Conservation (phyloP, 495 filamentous ascomycete species). For the Podospora conica region DNA sequence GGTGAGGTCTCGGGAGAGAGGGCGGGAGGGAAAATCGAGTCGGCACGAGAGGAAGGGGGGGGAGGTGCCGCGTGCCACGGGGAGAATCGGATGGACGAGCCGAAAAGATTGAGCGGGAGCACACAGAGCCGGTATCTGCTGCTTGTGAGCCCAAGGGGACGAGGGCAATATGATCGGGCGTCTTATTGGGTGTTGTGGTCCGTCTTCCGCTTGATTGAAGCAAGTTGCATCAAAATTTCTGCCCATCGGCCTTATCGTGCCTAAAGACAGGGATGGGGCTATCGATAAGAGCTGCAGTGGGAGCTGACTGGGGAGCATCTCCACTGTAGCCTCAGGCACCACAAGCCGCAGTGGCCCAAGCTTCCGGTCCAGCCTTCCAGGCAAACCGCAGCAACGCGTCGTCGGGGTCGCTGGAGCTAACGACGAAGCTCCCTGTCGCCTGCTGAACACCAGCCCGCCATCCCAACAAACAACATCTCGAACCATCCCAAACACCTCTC, state of each 20-base stretch:
- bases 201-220: constrained; percentile 16
- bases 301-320: background rate
- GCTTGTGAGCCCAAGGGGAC: constrained; percentile 17
- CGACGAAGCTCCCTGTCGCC: constrained; percentile 30
- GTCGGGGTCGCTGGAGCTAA: constrained; percentile 24
- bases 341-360: background rate
- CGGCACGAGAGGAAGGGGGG: constrained; percentile 13
- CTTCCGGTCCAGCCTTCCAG: constrained; percentile 27
- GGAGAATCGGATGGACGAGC: constrained; percentile 6
- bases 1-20: constrained; percentile 10
- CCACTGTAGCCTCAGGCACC: constrained; percentile 17
- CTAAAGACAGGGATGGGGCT: constrained; percentile 14
- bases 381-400: constrained; percentile 39
- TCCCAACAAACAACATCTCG: background rate
- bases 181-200: constrained; percentile 26
- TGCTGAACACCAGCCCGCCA: constrained; percentile 10
- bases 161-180: constrained; percentile 17
- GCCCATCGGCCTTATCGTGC: constrained; percentile 27
- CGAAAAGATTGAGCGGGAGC: background rate
- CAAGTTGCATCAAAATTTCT: constrained; percentile 32
- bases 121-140: constrained; percentile 9
- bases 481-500: constrained; percentile 2
- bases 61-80: constrained; percentile 7
- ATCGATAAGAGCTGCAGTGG: constrained; percentile 22
- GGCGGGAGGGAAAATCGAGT: constrained; percentile 9